Conservation (phyloP, 164 flowering plant species). For the Annona cherimola region DNA sequence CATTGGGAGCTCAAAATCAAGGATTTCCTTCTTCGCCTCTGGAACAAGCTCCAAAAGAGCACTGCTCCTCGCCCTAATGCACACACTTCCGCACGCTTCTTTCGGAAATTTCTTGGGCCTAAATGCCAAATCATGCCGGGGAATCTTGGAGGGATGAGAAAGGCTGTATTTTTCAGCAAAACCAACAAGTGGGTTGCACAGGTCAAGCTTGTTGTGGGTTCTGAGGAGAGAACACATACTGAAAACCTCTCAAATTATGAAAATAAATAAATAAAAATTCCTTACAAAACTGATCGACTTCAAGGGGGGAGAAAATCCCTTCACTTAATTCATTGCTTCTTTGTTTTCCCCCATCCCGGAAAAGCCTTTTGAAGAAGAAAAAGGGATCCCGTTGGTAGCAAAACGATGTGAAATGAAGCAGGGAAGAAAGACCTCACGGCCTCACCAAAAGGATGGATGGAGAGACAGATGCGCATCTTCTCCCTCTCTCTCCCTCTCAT, state of each 20-base stretch:
- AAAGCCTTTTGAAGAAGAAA: no score
- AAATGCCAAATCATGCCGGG: conserved; percentile 26
- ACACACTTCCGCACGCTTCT: conserved; percentile 24
- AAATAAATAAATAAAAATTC: background rate
- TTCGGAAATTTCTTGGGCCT: conserved; percentile 24
- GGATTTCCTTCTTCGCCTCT: conserved; percentile 73
- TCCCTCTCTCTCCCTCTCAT: no score
- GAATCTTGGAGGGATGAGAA: conserved; percentile 35
- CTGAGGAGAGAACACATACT: conserved; percentile 71
- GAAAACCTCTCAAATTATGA: background rate
- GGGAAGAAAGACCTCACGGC: no score
- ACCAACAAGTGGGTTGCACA: conserved; percentile 48
- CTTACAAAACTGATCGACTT: no score
- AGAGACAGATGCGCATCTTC: no score
- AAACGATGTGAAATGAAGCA: no score
- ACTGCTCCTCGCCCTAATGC: conserved; percentile 40
- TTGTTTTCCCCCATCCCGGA: no score
- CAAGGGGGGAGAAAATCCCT: no score
- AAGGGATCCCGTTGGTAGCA: no score
- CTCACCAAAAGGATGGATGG: no score
- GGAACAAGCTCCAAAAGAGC: conserved; percentile 86
- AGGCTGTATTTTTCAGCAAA: conserved; percentile 37
- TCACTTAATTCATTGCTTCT: no score
- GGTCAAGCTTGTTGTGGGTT: conserved; percentile 60
- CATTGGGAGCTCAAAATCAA: conserved; percentile 80